Evolutionary conservation across 2,329 filamentous ascomycete species (phyloP).

Genomic region (Aspergillus aculeatus): DNA sequence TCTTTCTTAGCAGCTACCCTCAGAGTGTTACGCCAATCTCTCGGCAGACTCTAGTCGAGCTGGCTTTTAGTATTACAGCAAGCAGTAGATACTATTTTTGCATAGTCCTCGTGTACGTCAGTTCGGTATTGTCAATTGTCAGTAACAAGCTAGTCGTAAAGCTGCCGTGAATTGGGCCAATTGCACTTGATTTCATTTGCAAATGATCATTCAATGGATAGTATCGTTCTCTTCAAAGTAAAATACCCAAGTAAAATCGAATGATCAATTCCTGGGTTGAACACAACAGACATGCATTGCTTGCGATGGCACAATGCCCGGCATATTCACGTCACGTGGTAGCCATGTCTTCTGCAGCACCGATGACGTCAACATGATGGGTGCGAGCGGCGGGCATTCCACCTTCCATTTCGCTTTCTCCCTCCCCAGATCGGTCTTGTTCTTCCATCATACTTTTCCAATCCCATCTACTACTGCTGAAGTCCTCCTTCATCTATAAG

Average conservation of each 20-base stretch:
- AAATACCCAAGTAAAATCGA: too few relatives aligned
- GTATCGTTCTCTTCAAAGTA: too few relatives aligned
- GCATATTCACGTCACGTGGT: background rate
- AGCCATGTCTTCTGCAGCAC: background rate
- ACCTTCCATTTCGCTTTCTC: background rate
- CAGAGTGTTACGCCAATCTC: background rate
- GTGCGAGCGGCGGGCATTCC: background rate
- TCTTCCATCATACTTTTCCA: background rate
- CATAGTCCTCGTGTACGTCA: too few relatives aligned
- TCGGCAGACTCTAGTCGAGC: background rate
- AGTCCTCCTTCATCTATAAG: background rate
- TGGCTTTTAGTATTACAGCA: background rate
- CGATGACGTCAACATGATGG: slow-evolving; percentile 31
- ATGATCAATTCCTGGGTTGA: too few relatives aligned
- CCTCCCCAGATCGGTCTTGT: background rate
- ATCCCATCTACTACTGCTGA: background rate
- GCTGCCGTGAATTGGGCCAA: too few relatives aligned
- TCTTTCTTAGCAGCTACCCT: background rate
- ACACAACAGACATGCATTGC: background rate
- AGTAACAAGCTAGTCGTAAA: too few relatives aligned
- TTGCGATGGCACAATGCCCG: background rate
- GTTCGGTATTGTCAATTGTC: too few relatives aligned
- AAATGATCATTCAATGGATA: background rate
- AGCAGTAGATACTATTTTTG: background rate
- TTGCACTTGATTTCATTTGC: too few relatives aligned